These are phyloP conservation scores for Fistulifera pelliculosa DNA, from an alignment of 108 stramenopile genomes.

Conservation along the genomic window DNA sequence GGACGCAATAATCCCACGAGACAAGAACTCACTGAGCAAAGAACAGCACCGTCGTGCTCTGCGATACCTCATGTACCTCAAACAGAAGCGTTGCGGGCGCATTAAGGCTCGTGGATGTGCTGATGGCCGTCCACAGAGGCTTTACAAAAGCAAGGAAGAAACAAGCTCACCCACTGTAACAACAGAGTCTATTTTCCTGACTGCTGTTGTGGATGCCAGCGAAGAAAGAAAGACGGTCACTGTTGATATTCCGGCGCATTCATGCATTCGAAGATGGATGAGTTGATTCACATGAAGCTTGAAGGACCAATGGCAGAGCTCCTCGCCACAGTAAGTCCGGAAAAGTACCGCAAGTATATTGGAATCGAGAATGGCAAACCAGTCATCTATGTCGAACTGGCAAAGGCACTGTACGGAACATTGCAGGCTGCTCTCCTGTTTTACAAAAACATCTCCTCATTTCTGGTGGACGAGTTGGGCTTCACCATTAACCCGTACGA, in stretches of 20 bases:
- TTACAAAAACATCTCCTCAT: conserved; percentile 11
- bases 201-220: conserved; percentile 27
- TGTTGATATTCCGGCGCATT: conserved; percentile 34
- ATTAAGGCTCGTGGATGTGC: conserved; percentile 37
- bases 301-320: conserved; percentile 1
- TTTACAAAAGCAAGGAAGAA: conserved; percentile 25
- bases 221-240: conserved; percentile 22
- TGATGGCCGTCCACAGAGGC: conserved; percentile 23
- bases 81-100: conserved; percentile 23
- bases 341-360: conserved; percentile 7
- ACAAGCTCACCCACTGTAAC: conserved; percentile 27
- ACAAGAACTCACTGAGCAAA: conserved; percentile 10
- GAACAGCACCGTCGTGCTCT: conserved; percentile 24
- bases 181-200: conserved; percentile 12
- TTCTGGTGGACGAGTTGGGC: conserved; percentile 11
- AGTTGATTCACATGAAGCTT: conserved; percentile 12
- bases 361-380: conserved; percentile 9
- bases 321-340: conserved; percentile 2
- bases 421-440: conserved; percentile 21
- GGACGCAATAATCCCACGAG: conserved; percentile 19
- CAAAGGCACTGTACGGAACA: conserved; percentile 28
- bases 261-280: conserved; percentile 21
- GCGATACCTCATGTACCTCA: conserved; percentile 34
- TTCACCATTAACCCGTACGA: conserved; percentile 30
- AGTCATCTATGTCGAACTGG: conserved; percentile 10